Evolutionary conservation across 208 protist genomes (phyloP), one percentile per base, ranked within the genome.

Genomic region (Trypanosoma cruzi): DNA sequence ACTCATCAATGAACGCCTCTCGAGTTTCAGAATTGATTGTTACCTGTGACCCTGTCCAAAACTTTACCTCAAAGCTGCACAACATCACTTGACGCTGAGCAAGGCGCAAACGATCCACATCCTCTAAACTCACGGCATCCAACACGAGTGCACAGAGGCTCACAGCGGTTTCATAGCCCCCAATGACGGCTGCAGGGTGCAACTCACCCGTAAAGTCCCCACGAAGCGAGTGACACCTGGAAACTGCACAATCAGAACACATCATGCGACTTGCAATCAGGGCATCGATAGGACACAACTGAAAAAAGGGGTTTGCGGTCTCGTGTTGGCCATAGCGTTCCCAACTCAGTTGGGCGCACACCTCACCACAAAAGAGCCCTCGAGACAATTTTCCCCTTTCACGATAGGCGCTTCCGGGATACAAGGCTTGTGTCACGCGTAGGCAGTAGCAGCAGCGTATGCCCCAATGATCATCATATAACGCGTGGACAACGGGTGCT

Each of bases 341-440:
- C 92, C 92, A 97, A 40, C 79, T 76, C 0, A 71, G 71, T 46
- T 59, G 65, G 14, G 83, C 86, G 61, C 89, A 95, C 20, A 44
- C 68, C 29, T 80, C 79, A 50, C 83, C 86, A 82, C 89, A 97
- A 73, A 95, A 97, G 32, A 97, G 80, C 29, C 92, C 92, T n/a
- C 92, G 84, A 29, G 80, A 81, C 57, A 87, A 82, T 59, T 80
- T 81, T 32, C 67, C 69, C 37, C 72, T 68, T 48, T 48, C 36
- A 34, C 87, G 88, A 64, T 82, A 94, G 29, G 78, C 64, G 20
- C 86, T 78, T 40, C 83, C 81, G 20, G 80, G 84, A 73, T 92
- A 94, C 14, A 97, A 75, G 54, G 71, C 77, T 26, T 76, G 79
- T 54, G 83, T 92, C 61, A 80, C 77, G 59, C 88, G 84, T 57